A percentile compares a stretch with the other conserved stretches of the same genome.
phyloP scores from a whole-genome alignment of 805 yeast genomes.

The Debaryomyces maramus region DNA sequence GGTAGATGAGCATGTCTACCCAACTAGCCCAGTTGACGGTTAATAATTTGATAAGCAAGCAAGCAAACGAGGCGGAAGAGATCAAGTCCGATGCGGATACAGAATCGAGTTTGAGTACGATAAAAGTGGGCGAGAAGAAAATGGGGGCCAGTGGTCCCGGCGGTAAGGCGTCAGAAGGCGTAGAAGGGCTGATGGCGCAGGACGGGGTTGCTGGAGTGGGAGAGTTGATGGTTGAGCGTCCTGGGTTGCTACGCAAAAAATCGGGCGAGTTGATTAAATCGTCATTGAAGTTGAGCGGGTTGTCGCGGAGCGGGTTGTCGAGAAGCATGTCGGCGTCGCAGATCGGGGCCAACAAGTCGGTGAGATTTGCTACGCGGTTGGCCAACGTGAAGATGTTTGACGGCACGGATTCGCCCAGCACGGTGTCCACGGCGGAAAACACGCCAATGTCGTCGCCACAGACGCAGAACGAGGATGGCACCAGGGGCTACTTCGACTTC shows the following conservation, averaged over 20 bases:
- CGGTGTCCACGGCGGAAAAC: conserved; percentile 55
- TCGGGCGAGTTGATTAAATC: conserved; percentile 84
- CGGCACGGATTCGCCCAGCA: conserved; percentile 57
- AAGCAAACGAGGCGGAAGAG: background rate
- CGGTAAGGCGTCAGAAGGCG: too few relatives aligned
- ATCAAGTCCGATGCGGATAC: conserved; percentile 1
- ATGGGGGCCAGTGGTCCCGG: background rate
- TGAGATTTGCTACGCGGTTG: conserved; percentile 60
- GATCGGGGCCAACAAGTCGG: conserved; percentile 45
- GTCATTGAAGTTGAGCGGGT: conserved; percentile 55
- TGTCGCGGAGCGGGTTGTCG: too few relatives aligned
- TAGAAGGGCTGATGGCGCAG: too few relatives aligned
- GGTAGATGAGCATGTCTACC: too few relatives aligned
- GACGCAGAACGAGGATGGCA: conserved; percentile 6
- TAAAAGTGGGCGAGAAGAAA: background rate
- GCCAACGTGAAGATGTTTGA: conserved; percentile 66
- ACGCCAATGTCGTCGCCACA: conserved; percentile 47
- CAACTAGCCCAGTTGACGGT: too few relatives aligned
- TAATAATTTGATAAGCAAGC: background rate
- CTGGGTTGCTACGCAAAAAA: conserved; percentile 66
- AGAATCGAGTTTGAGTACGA: conserved; percentile 4
- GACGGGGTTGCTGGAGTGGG: background rate
- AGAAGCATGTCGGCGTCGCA: conserved; percentile 29
- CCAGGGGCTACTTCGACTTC: conserved; percentile 28
- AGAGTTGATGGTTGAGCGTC: conserved; percentile 4